phyloP scores from a whole-genome alignment of 2,329 filamentous ascomycete genomes.

The Byssothecium circinans region DNA sequence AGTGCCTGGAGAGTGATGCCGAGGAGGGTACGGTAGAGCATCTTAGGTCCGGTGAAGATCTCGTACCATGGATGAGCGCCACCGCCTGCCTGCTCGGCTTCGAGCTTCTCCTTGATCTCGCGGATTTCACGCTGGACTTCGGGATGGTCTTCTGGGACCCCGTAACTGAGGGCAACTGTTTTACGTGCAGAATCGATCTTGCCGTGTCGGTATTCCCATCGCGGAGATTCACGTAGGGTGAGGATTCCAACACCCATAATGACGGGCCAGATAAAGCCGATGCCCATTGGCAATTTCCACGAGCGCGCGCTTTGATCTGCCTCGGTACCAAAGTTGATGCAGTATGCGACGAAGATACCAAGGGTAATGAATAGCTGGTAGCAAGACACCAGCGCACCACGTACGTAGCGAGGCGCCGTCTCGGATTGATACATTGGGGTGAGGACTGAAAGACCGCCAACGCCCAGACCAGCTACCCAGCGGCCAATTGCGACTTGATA shows the following conservation, averaged over 20 bases:
- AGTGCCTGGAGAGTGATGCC: conserved; percentile 66
- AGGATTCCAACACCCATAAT: conserved; percentile 58
- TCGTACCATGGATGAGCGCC: conserved; percentile 53
- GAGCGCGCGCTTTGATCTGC: conserved; percentile 51
- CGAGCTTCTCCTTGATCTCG: conserved; percentile 59
- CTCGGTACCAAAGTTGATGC: conserved; percentile 64
- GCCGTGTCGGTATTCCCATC: conserved; percentile 60
- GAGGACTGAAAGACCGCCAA: conserved; percentile 65
- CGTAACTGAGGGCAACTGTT: conserved; percentile 58
- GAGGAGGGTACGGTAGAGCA: conserved; percentile 64
- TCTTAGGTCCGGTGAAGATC: conserved; percentile 66
- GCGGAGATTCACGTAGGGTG: conserved; percentile 59
- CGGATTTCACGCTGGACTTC: conserved; percentile 56
- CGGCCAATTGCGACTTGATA: conserved; percentile 66
- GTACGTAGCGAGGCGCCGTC: conserved; percentile 64
- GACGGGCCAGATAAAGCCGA: conserved; percentile 59
- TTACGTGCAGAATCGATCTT: conserved; percentile 53
- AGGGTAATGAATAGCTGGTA: conserved; percentile 72
- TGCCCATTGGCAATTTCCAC: conserved; percentile 66
- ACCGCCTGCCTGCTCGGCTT: conserved; percentile 52
- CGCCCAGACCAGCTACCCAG: conserved; percentile 66
- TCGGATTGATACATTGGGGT: conserved; percentile 66
- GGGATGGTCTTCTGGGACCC: conserved; percentile 58
- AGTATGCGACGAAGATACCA: conserved; percentile 60
- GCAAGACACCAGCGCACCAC: conserved; percentile 63